Evolutionary conservation across 768 basidiomycete genomes (phyloP).

Genomic region (Termitomyces sp.): DNA sequence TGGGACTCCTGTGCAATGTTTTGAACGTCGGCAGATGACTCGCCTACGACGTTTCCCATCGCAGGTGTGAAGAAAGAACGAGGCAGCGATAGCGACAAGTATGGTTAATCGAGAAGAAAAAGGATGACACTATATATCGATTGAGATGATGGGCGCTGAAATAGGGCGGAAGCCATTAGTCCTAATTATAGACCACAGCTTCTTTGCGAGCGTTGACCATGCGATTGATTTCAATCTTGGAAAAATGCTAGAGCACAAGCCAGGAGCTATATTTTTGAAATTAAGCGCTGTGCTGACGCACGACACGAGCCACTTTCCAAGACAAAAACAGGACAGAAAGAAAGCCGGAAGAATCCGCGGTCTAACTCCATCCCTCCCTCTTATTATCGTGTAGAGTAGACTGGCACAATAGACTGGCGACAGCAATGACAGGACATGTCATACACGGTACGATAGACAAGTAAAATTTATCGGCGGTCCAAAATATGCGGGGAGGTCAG

Average conservation of each 20-base stretch:
- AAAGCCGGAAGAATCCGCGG: not conserved
- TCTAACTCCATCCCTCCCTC: not conserved
- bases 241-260: not conserved
- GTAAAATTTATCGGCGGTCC: not conserved
- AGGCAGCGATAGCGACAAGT: too few species aligned
- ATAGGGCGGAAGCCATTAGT: constrained; percentile 8
- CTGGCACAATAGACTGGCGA: not conserved
- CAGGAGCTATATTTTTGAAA: not conserved
- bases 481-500: not conserved
- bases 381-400: not conserved
- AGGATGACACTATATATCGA: not conserved
- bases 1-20: not conserved
- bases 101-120: not conserved
- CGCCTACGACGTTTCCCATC: constrained; percentile 12
- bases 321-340: not conserved
- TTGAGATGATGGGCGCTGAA: constrained; percentile 8
- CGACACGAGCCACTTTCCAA: too few species aligned
- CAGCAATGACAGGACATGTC: not conserved
- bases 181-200: not conserved
- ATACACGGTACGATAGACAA: not conserved
- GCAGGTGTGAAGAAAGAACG: not conserved
- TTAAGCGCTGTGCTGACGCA: not conserved
- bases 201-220: not conserved
- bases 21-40: constrained; percentile 1
- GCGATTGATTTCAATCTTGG: not conserved